Evolutionary conservation across 495 filamentous ascomycete species (phyloP), one percentile per base, ranked within the genome.

Genomic region (Annulohypoxylon maeteangense): DNA sequence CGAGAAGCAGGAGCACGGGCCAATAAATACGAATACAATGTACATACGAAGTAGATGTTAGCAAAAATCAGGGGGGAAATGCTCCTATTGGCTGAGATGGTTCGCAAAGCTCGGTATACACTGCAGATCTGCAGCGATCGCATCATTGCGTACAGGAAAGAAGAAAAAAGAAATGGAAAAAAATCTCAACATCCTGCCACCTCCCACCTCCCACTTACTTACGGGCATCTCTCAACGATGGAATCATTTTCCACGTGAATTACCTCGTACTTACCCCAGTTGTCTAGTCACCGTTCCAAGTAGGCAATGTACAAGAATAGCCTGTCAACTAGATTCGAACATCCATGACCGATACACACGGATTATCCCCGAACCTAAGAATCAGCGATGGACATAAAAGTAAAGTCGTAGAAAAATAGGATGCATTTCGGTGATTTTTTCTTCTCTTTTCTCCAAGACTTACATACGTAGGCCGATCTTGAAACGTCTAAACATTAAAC

Each of bases 61-160:
- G n/a, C 11, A 16, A 25, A 60, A 60, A 29, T 57, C 62, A 71
- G 62, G 62, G 68, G 68, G n/a, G 14, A 62, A 66, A 47, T 29
- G 6, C 12, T 48, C 62, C 68, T 27, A 67, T 71, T 67, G 68
- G 68, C 16, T 12, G 1, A 34, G 8, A 27, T 45, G 11, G 50
- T 31, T 44, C 40, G 40, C 40, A 44, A 44, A 44, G 40, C 40
- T 61, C 56, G 50, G 45, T 22, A 53, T 42, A 36, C 57, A 65
- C 44, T 36, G 63, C 59, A 67, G 68, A 72, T 72, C 70, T 55
- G 18, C 54, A 68, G 53, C 54, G 22, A 72, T 72, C 70, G 44
- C 70, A 68, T 65, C 70, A 72, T 66, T 34, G 40, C 22, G 48
- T 45, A 56, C 65, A 25, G 20, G 14, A 40, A n/a, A n/a, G 10